Percentiles rank a stretch among this genome's conserved stretches.
These are phyloP conservation scores for Talaromyces atroroseus DNA, from an alignment of 2,329 filamentous ascomycete genomes.

Conservation along the genomic window DNA sequence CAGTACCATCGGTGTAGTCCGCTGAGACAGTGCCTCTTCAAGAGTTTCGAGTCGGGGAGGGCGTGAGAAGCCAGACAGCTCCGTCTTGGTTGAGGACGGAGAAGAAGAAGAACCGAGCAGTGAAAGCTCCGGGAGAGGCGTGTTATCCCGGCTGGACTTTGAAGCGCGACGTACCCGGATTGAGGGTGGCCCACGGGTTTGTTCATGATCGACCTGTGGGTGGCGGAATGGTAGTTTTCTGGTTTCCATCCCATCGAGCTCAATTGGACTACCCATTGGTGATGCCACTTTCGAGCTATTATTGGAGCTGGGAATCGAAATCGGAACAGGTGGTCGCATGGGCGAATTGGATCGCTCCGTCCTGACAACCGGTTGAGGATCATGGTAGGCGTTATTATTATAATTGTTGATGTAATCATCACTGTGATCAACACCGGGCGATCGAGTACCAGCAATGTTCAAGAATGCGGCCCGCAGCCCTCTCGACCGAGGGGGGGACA, in stretches of 20 bases:
- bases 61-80: conserved; percentile 5
- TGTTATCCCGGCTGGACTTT: conserved; percentile 21
- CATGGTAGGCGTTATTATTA: conserved; percentile 5
- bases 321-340: not conserved
- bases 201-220: conserved; percentile 13
- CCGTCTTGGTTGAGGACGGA: conserved; percentile 2
- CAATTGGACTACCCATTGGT: conserved; percentile 6
- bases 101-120: conserved; percentile 11
- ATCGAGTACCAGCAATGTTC: conserved; percentile 26
- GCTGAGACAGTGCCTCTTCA: conserved; percentile 17
- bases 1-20: conserved; percentile 22
- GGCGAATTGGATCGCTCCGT: not conserved
- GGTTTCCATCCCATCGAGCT: not conserved
- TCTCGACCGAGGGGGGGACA: conserved; percentile 32
- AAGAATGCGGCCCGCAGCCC: conserved; percentile 35
- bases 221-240: conserved; percentile 18
- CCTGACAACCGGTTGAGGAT: not conserved
- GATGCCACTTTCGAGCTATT: conserved; percentile 13
- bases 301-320: conserved; percentile 12
- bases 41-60: conserved; percentile 17
- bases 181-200: conserved; percentile 19
- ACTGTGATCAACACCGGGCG: conserved; percentile 16
- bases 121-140: conserved; percentile 19
- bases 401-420: conserved; percentile 3
- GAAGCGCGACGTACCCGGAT: conserved; percentile 35